These are phyloP conservation scores for Candida ulmi DNA, from an alignment of 805 yeast species.

Conservation along the genomic window DNA sequence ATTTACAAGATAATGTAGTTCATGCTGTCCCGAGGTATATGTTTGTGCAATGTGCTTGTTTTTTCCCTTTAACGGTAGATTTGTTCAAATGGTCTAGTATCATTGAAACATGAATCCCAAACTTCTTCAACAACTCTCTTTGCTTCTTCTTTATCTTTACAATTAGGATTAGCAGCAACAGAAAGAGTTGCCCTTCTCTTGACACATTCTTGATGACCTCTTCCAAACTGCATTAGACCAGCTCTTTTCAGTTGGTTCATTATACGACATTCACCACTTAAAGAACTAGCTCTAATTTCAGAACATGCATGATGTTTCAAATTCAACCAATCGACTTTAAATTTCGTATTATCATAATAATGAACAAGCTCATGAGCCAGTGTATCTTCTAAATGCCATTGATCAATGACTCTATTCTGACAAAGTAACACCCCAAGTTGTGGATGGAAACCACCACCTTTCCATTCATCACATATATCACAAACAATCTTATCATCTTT, in stretches of 20 bases:
- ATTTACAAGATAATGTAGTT: no score
- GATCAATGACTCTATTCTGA: conserved; percentile 63
- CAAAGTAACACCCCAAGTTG: conserved; percentile 82
- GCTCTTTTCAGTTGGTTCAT: conserved; percentile 64
- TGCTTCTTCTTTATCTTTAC: conserved; percentile 70
- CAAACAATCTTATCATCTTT: conserved; percentile 57
- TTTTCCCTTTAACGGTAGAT: conserved; percentile 72
- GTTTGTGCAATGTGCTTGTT: no score
- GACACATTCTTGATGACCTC: conserved; percentile 89
- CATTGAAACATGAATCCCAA: conserved; percentile 89
- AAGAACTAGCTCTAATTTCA: conserved; percentile 87
- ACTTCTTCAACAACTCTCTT: conserved; percentile 76
- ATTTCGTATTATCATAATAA: conserved; percentile 85
- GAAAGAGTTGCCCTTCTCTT: conserved; percentile 82
- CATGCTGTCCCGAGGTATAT: no score
- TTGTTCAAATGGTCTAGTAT: conserved; percentile 92
- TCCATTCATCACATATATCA: conserved; percentile 74
- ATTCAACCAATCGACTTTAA: conserved; percentile 80
- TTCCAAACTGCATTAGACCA: conserved; percentile 48
- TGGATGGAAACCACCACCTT: conserved; percentile 93
- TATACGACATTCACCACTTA: conserved; percentile 93
- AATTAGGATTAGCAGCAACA: conserved; percentile 81
- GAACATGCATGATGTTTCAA: conserved; percentile 94
- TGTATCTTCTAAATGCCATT: conserved; percentile 85
- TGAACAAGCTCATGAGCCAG: conserved; percentile 90